Evolutionary conservation across 306 rosid species (phyloP).

Genomic region (Cyclanthera cordifolia): DNA sequence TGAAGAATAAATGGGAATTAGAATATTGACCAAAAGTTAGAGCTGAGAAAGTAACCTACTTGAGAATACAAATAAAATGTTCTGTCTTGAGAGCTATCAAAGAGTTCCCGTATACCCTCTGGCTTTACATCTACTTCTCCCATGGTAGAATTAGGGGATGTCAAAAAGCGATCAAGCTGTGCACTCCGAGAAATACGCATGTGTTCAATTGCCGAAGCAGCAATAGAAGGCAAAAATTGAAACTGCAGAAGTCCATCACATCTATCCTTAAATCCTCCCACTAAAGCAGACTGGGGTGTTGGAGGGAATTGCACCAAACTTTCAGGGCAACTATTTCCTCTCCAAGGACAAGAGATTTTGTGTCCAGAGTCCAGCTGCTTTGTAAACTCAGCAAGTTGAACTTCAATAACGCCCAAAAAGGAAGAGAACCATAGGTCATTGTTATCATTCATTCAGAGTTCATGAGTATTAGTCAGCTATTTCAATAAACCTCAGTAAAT

Average conservation of each 20-base stretch:
- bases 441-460: constrained; percentile 19
- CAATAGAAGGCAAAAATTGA: constrained; percentile 64
- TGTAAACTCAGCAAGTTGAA: constrained; percentile 73
- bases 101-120: constrained; percentile 47
- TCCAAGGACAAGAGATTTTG: constrained; percentile 76
- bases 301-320: constrained; percentile 99
- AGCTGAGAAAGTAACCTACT: constrained; percentile 36
- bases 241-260: constrained; percentile 93
- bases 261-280: constrained; percentile 94
- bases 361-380: constrained; percentile 82
- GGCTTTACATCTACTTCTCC: constrained; percentile 60
- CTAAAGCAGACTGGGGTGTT: constrained; percentile 72
- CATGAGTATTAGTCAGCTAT: neutral
- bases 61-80: constrained; percentile 51
- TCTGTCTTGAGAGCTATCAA: constrained; percentile 69
- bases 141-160: constrained; percentile 32
- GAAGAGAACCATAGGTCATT: constrained; percentile 14
- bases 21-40: constrained; percentile 6
- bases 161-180: constrained; percentile 65
- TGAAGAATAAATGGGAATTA: neutral
- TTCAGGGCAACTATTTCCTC: constrained; percentile 92
- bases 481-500: neutral
- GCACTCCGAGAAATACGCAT: constrained; percentile 60
- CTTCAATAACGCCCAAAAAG: constrained; percentile 36
- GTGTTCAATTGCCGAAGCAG: constrained; percentile 70